A percentile compares a stretch with the other conserved stretches of the same genome.
Conservation (phyloP, 345 rosid genomes). For the Citrus inodora region DNA sequence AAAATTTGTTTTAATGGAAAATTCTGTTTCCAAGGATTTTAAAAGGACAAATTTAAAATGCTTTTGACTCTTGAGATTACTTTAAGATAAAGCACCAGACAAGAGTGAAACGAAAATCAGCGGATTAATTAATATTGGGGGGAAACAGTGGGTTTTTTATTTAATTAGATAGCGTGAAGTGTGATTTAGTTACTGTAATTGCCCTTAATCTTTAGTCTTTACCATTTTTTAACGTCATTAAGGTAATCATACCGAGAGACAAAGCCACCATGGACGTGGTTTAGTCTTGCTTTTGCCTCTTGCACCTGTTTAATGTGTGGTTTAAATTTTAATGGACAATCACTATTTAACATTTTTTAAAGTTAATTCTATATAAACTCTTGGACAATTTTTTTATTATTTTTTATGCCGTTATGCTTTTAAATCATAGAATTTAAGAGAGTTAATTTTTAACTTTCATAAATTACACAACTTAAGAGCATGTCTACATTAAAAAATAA, state of each 20-base stretch:
- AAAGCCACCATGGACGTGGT: slow-evolving; percentile 17
- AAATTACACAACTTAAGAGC: no score
- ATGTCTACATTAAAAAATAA: no score
- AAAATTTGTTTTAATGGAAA: no score
- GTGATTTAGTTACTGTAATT: background rate
- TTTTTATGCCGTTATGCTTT: no score
- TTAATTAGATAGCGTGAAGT: slow-evolving; percentile 4
- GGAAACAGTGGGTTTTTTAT: background rate
- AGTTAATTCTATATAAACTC: background rate
- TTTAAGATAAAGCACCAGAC: background rate
- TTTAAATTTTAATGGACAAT: slow-evolving; percentile 6
- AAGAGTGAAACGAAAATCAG: slow-evolving; percentile 16
- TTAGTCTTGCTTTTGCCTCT: slow-evolving; percentile 4
- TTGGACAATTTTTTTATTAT: background rate
- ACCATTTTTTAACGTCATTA: slow-evolving; percentile 9
- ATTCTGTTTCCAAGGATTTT: background rate
- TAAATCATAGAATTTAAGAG: no score
- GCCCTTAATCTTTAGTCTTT: background rate
- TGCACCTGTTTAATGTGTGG: slow-evolving; percentile 14
- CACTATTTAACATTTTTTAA: background rate
- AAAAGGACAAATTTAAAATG: no score
- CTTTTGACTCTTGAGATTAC: background rate
- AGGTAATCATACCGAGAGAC: slow-evolving; percentile 10
- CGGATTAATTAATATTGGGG: background rate
- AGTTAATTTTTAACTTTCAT: no score